Evolutionary conservation across 805 yeast genomes (phyloP).

Genomic region (Brettanomyces naardenensis): DNA sequence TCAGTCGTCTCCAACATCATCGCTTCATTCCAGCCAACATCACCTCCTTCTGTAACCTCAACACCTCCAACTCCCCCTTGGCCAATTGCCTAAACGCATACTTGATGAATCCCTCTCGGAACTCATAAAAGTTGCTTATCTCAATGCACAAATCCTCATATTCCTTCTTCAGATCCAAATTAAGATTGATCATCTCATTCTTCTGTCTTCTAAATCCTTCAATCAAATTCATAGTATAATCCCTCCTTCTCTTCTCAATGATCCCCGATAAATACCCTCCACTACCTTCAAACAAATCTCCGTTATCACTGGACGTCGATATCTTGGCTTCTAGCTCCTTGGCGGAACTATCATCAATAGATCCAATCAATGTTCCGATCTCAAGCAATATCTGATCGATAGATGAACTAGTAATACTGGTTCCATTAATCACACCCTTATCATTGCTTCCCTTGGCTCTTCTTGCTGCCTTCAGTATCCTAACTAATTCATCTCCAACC

Average conservation of each 20-base stretch:
- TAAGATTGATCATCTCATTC: conserved; percentile 34
- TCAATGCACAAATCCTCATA: conserved; percentile 62
- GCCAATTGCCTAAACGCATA: conserved; percentile 30
- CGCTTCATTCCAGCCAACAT: too few species aligned
- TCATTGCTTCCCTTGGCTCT: neutral
- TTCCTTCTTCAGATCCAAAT: conserved; percentile 37
- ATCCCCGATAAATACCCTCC: conserved; percentile 15
- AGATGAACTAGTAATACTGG: neutral
- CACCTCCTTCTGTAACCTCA: conserved; percentile 15
- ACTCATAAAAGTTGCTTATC: conserved; percentile 48
- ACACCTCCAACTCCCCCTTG: conserved; percentile 19
- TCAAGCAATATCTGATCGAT: conserved; percentile 9
- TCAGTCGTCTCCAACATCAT: too few species aligned
- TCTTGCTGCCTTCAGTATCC: conserved; percentile 12
- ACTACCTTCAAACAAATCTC: conserved; percentile 1
- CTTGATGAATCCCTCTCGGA: conserved; percentile 34
- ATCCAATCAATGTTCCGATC: conserved; percentile 12
- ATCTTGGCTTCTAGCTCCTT: conserved; percentile 6
- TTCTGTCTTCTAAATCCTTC: conserved; percentile 33
- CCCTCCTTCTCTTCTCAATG: conserved; percentile 44
- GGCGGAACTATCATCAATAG: conserved; percentile 5
- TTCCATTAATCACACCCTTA: neutral
- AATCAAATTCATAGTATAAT: conserved; percentile 36
- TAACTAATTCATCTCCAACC: conserved; percentile 24
- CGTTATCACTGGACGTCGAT: conserved; percentile 5